A percentile compares a stretch with the other conserved stretches of the same genome.
These are phyloP conservation scores for Lachnellula occidentalis DNA, from an alignment of 2,329 filamentous ascomycete species.

Conservation along the genomic window DNA sequence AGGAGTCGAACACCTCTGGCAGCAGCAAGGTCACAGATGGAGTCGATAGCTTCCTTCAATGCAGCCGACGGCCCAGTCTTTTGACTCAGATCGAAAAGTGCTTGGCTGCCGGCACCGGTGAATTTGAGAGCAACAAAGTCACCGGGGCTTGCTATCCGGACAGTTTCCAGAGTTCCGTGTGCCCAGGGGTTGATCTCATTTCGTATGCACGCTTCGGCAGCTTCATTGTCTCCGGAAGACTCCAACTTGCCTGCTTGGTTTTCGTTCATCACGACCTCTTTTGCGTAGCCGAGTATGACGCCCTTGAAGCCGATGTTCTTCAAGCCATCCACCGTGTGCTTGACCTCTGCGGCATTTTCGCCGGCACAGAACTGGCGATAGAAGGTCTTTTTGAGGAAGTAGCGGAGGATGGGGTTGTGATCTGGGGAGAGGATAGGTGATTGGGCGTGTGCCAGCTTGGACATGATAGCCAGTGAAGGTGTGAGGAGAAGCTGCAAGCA, in stretches of 20 bases:
- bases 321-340: conserved; percentile 56
- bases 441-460: conserved; percentile 62
- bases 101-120: conserved; percentile 73
- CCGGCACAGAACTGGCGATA: conserved; percentile 91
- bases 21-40: conserved; percentile 68
- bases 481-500: conserved; percentile 50
- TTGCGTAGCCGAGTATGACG: conserved; percentile 79
- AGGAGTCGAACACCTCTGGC: conserved; percentile 66
- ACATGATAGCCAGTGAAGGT: conserved; percentile 65
- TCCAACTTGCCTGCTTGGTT: conserved; percentile 43
- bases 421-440: conserved; percentile 67
- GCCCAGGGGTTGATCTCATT: conserved; percentile 67
- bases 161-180: conserved; percentile 67
- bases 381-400: conserved; percentile 72
- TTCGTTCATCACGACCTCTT: conserved; percentile 68
- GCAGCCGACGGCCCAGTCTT: conserved; percentile 56
- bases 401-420: conserved; percentile 64
- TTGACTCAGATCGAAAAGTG: conserved; percentile 60
- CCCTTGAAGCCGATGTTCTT: conserved; percentile 75
- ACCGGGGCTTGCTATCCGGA: conserved; percentile 46
- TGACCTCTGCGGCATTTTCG: conserved; percentile 64
- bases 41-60: conserved; percentile 64
- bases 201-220: conserved; percentile 43
- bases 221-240: conserved; percentile 40
- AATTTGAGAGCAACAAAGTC: conserved; percentile 59